A percentile compares a stretch with the other conserved stretches of the same genome.
Evolutionary conservation across 1,284 basidiomycete genomes (phyloP).

Genomic region (Earliella scabrosa): DNA sequence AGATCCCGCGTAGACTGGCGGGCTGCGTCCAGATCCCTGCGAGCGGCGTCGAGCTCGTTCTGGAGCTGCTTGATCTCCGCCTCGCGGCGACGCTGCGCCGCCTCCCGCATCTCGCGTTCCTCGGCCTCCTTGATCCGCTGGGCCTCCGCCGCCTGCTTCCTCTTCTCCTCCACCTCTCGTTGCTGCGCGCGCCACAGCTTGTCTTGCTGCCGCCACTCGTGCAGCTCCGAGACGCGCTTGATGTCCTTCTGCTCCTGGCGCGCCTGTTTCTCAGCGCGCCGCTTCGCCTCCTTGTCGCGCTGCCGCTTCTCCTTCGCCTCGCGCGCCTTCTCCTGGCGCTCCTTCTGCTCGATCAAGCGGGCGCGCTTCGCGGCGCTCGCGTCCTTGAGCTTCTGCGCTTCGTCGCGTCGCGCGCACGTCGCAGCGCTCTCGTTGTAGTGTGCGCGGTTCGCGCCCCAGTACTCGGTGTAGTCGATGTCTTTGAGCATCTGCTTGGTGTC

Average conservation of each 20-base stretch:
- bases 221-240: conserved; percentile 1
- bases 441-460: background rate
- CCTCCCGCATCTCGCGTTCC: background rate
- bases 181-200: background rate
- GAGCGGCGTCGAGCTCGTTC: background rate
- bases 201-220: background rate
- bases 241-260: conserved; percentile 1
- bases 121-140: background rate
- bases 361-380: background rate
- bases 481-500: background rate
- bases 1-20: too few species aligned
- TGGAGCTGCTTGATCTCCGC: background rate
- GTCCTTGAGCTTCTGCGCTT: background rate
- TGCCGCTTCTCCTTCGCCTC: background rate
- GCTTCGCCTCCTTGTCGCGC: background rate
- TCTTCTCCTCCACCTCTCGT: background rate
- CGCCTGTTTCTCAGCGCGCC: too few species aligned
- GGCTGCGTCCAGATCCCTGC: too few species aligned
- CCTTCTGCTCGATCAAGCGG: background rate
- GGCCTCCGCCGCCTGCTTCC: background rate
- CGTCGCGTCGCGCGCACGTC: too few species aligned
- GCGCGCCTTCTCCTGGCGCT: too few species aligned
- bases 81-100: background rate
- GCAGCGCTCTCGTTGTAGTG: conserved; percentile 1
- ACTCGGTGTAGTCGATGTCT: background rate